Percentiles rank a stretch among this genome's conserved stretches.
Evolutionary conservation across 202 grass and related monocot genomes (phyloP).

Genomic region (Hordeum pubiflorum): DNA sequence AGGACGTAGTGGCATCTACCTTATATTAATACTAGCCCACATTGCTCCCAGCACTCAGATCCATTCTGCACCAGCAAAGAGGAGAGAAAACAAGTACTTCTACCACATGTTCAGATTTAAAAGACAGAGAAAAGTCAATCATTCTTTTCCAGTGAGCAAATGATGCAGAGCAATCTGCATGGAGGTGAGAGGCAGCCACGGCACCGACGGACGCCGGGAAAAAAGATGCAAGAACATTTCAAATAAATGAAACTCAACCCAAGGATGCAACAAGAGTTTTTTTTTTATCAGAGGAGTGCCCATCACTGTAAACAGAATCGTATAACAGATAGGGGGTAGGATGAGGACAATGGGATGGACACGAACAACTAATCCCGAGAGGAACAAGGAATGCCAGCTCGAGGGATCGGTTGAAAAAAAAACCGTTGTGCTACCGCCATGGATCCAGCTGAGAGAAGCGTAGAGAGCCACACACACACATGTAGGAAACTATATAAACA

Average conservation of each 20-base stretch:
- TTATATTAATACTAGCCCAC: constrained; percentile 25
- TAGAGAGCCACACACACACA: not conserved
- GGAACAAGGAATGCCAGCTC: constrained; percentile 38
- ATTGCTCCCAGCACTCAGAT: constrained; percentile 33
- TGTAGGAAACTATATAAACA: not conserved
- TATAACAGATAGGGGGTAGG: not conserved
- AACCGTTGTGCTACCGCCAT: too few species aligned
- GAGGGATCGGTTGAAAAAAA: not conserved
- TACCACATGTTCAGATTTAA: constrained; percentile 12
- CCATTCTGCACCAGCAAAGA: constrained; percentile 23
- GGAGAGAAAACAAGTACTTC: constrained; percentile 21
- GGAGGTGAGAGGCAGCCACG: not conserved
- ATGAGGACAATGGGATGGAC: constrained; percentile 8
- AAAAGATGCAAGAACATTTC: not conserved
- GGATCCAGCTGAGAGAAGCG: constrained; percentile 23
- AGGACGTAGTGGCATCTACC: constrained; percentile 36
- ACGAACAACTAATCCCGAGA: constrained; percentile 45
- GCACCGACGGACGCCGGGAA: constrained; percentile 17
- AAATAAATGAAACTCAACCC: not conserved
- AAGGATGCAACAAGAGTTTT: constrained; percentile 6
- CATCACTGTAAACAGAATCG: constrained; percentile 23
- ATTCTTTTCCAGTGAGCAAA: constrained; percentile 16
- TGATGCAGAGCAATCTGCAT: constrained; percentile 19
- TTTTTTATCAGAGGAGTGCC: not conserved
- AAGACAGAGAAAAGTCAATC: constrained; percentile 16